phyloP scores from a whole-genome alignment of 345 rosid genomes.

The Turritis glabra region DNA sequence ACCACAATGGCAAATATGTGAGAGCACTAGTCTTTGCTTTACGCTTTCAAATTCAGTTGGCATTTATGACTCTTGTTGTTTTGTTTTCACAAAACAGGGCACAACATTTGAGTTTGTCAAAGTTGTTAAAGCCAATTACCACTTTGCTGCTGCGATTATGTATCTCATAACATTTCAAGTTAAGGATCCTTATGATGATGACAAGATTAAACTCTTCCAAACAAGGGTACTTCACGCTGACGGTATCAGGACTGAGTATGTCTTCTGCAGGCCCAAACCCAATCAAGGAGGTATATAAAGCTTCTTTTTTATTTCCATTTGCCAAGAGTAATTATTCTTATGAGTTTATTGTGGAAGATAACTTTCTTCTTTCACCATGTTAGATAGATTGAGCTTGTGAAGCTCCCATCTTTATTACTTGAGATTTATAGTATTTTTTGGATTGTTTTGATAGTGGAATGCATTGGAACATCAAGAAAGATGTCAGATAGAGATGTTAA shows the following conservation, averaged over 20 bases:
- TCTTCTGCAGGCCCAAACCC: not conserved
- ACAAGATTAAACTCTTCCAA: not conserved
- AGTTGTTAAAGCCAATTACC: not conserved
- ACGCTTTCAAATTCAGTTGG: not conserved
- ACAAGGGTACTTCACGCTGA: not conserved
- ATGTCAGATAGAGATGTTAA: no score
- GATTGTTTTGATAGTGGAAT: no score
- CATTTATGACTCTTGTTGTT: not conserved
- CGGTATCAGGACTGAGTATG: not conserved
- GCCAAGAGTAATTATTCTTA: no score
- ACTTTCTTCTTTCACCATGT: no score
- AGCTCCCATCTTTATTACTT: no score
- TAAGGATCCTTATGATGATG: constrained; percentile 21
- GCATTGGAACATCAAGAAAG: no score
- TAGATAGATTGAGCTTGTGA: no score
- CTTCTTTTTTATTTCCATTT: no score
- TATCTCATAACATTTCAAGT: constrained; percentile 25
- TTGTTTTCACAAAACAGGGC: not conserved
- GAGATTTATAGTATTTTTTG: no score
- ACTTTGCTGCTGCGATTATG: not conserved
- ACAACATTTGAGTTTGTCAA: constrained; percentile 3
- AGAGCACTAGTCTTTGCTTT: not conserved
- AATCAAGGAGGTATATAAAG: not conserved
- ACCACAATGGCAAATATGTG: not conserved
- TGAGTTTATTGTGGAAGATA: no score